A percentile compares a stretch with the other conserved stretches of the same genome.
Conservation (phyloP, 768 basidiomycete genomes). For the Rhodocollybia butyracea region DNA sequence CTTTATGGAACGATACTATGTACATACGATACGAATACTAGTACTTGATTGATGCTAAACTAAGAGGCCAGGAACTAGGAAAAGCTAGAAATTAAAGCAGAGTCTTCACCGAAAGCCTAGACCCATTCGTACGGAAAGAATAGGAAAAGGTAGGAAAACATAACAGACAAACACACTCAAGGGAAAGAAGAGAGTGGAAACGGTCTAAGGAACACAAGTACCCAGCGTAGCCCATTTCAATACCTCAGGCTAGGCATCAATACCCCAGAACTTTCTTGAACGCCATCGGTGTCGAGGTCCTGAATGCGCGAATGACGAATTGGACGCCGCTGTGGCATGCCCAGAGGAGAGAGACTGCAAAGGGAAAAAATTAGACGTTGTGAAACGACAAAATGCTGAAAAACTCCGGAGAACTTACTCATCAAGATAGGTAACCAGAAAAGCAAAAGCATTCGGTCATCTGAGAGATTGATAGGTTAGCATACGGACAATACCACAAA, state of each 20-base stretch:
- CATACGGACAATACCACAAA: background rate
- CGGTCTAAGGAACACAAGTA: too few relatives aligned
- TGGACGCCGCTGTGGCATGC: constrained; percentile 53
- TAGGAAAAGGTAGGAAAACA: too few relatives aligned
- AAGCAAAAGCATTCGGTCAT: constrained; percentile 79
- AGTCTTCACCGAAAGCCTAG: too few relatives aligned
- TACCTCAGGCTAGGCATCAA: constrained; percentile 21
- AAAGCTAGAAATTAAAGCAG: too few relatives aligned
- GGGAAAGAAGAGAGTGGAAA: too few relatives aligned
- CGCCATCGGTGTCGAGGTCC: constrained; percentile 42
- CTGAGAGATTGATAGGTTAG: constrained; percentile 31
- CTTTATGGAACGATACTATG: too few relatives aligned
- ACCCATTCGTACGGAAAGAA: too few relatives aligned
- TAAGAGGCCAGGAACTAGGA: too few relatives aligned
- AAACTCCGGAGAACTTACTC: constrained; percentile 43
- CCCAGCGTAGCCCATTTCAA: too few relatives aligned
- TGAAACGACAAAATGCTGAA: background rate
- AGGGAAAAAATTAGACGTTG: background rate
- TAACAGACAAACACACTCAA: too few relatives aligned
- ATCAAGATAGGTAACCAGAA: constrained; percentile 88
- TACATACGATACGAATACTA: too few relatives aligned
- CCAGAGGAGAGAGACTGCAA: constrained; percentile 59
- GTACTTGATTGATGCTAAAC: too few relatives aligned
- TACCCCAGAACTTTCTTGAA: constrained; percentile 38
- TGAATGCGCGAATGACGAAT: constrained; percentile 47